phyloP scores from a whole-genome alignment of 2,329 filamentous ascomycete species.

The Fusarium sp. region DNA sequence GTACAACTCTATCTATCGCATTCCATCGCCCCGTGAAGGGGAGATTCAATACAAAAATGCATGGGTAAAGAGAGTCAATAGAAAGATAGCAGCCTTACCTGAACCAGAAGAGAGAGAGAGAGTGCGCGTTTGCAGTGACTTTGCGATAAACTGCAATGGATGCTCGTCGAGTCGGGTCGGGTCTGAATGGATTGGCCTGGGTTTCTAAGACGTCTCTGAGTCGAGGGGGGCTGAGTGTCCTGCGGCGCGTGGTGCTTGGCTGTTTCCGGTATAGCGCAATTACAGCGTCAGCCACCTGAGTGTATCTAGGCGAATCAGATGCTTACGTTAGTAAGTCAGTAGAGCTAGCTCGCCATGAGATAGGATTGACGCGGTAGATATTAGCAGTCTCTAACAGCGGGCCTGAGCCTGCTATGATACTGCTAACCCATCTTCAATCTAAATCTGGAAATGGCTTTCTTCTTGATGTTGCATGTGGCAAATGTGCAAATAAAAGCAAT shows the following conservation, averaged over 20 bases:
- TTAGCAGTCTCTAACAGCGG: conserved; percentile 15
- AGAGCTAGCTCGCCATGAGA: conserved; percentile 1
- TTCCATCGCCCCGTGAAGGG: conserved; percentile 19
- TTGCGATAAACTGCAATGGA: conserved; percentile 48
- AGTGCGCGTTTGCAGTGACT: conserved; percentile 40
- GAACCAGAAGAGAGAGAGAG: conserved; percentile 29
- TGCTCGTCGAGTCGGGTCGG: conserved; percentile 43
- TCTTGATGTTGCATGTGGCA: conserved; percentile 28
- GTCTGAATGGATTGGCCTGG: conserved; percentile 47
- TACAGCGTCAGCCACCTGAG: conserved; percentile 35
- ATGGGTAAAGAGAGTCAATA: conserved; percentile 23
- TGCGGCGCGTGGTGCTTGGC: conserved; percentile 40
- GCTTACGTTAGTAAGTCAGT: not conserved
- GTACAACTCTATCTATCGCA: conserved; percentile 41
- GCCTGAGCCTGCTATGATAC: not conserved
- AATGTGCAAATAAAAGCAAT: not conserved
- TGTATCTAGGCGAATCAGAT: conserved; percentile 45
- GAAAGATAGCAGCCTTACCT: conserved; percentile 50
- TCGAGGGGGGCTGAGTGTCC: conserved; percentile 41
- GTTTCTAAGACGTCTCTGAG: conserved; percentile 50
- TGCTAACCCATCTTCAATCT: conserved; percentile 1
- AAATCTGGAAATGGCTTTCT: conserved; percentile 3
- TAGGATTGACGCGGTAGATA: not conserved
- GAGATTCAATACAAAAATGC: conserved; percentile 12
- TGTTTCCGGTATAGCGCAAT: conserved; percentile 48